phyloP scores from a whole-genome alignment of 1,139 yeast genomes.

The Yamadazyma epiphylla region DNA sequence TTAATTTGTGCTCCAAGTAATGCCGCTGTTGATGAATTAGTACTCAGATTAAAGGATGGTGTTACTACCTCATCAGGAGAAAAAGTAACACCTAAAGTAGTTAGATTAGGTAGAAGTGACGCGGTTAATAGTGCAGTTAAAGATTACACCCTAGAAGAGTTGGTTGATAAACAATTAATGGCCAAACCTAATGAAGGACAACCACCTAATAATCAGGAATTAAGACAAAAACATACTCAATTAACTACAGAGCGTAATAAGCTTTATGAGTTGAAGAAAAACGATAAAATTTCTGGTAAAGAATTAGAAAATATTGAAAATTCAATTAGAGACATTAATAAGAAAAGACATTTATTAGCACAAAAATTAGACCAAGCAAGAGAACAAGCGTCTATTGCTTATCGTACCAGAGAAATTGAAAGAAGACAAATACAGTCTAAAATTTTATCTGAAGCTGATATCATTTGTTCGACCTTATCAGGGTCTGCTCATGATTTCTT shows the following conservation, averaged over 20 bases:
- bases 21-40: slow-evolving; percentile 97
- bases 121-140: slow-evolving; percentile 80
- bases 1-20: slow-evolving; percentile 97
- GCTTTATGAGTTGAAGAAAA: slow-evolving; percentile 37
- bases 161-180: slow-evolving; percentile 65
- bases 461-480: slow-evolving; percentile 88
- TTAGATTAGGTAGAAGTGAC: slow-evolving; percentile 89
- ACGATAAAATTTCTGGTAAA: slow-evolving; percentile 29
- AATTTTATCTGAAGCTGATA: slow-evolving; percentile 72
- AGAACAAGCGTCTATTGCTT: slow-evolving; percentile 63
- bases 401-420: slow-evolving; percentile 75
- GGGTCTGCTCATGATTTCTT: slow-evolving; percentile 93
- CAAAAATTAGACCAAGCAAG: slow-evolving; percentile 74
- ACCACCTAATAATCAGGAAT: slow-evolving; percentile 9
- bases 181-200: no score
- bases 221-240: slow-evolving; percentile 39
- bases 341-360: slow-evolving; percentile 64
- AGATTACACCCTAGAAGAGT: slow-evolving; percentile 82
- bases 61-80: slow-evolving; percentile 57
- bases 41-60: slow-evolving; percentile 78
- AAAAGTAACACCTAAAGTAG: slow-evolving; percentile 62
- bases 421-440: slow-evolving; percentile 71
- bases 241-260: slow-evolving; percentile 50
- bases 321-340: slow-evolving; percentile 52
- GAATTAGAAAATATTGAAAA: slow-evolving; percentile 45